These are phyloP conservation scores for Pythium aristosporum DNA, from an alignment of 352 stramenopile species.

Conservation along the genomic window DNA sequence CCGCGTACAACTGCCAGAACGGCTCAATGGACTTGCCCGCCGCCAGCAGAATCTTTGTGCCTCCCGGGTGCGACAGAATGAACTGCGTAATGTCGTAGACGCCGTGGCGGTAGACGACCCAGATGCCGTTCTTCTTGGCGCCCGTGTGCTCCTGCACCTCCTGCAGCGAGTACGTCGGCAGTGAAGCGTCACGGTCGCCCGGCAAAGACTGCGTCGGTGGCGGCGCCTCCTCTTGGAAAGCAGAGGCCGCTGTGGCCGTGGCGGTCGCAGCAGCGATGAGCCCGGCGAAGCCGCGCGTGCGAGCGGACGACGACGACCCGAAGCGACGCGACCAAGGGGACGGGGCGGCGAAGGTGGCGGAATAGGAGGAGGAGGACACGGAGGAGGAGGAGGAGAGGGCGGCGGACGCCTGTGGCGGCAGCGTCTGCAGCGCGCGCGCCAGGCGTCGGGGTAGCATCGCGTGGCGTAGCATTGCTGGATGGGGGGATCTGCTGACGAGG, in stretches of 20 bases:
- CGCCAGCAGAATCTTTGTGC: constrained; percentile 88
- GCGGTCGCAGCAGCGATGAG: constrained; percentile 10
- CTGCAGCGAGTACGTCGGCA: constrained; percentile 68
- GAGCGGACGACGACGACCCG: neutral
- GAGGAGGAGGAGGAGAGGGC: neutral
- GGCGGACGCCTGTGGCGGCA: neutral
- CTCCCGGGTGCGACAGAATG: constrained; percentile 92
- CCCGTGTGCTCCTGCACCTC: constrained; percentile 75
- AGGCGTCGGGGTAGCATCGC: neutral
- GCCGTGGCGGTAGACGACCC: constrained; percentile 92
- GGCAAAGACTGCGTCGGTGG: constrained; percentile 6
- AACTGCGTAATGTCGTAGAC: constrained; percentile 98
- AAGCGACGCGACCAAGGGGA: neutral
- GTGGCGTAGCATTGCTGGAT: constrained; percentile 8
- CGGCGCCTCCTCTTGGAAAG: constrained; percentile 9
- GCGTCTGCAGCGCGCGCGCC: constrained; percentile 7
- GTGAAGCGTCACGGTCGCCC: constrained; percentile 36
- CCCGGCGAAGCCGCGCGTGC: neutral
- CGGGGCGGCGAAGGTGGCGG: neutral
- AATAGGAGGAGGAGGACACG: neutral
- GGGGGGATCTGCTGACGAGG: neutral
- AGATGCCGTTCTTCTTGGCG: constrained; percentile 77
- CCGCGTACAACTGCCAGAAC: constrained; percentile 96
- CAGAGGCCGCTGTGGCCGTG: constrained; percentile 24
- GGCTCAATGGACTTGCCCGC: constrained; percentile 86